Conservation (phyloP, 2,329 filamentous ascomycete species). For the Colletotrichum sp. region DNA sequence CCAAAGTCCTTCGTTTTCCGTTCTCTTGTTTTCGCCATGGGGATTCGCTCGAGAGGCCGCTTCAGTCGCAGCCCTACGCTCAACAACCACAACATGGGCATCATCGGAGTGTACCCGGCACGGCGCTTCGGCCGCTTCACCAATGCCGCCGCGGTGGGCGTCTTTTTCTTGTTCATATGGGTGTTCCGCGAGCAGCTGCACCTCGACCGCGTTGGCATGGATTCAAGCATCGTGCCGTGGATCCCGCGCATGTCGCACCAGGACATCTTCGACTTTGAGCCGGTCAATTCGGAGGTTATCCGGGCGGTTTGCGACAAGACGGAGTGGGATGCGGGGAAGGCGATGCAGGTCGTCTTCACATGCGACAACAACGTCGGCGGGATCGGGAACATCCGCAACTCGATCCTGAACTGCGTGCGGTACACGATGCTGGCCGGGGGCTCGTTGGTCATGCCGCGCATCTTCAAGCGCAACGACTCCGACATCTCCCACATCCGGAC, state of each 20-base stretch:
- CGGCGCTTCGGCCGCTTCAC: not conserved
- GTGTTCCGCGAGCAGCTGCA: not conserved
- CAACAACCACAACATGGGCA: not conserved
- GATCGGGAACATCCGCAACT: conserved; percentile 42
- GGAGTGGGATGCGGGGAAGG: conserved; percentile 25
- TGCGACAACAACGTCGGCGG: conserved; percentile 43
- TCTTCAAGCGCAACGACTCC: conserved; percentile 34
- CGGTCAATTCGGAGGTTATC: conserved; percentile 25
- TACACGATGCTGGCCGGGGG: conserved; percentile 42
- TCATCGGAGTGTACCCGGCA: not conserved
- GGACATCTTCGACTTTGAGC: not conserved
- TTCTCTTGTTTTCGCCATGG: not conserved
- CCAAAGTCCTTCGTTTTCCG: fast-evolving
- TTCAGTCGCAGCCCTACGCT: not conserved
- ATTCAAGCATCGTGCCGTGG: not conserved
- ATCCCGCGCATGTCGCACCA: not conserved
- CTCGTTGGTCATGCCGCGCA: conserved; percentile 39
- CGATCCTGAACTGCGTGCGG: conserved; percentile 44
- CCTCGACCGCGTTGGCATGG: not conserved
- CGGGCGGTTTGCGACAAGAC: conserved; percentile 24
- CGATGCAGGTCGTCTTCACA: conserved; percentile 36
- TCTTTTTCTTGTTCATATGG: not conserved
- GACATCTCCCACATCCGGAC: conserved; percentile 32
- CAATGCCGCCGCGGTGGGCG: not conserved
- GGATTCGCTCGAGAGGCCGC: not conserved